These are phyloP conservation scores for Turritis glabra DNA, from an alignment of 345 rosid genomes.

Conservation along the genomic window DNA sequence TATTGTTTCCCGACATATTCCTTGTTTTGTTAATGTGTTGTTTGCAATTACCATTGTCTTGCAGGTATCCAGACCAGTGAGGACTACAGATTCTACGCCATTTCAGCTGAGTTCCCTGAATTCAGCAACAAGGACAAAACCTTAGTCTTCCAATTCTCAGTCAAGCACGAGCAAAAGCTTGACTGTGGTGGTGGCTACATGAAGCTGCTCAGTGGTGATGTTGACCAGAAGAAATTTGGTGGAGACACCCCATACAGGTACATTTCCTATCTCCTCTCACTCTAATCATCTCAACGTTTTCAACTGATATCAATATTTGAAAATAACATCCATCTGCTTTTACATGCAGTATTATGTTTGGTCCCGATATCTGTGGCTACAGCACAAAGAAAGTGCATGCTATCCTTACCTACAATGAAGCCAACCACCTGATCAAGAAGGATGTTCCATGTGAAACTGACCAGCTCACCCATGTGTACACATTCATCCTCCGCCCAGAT, in stretches of 20 bases:
- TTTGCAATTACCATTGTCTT: not conserved
- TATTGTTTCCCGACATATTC: not conserved
- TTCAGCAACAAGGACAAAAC: slow-evolving; percentile 92
- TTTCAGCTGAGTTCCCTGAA: slow-evolving; percentile 90
- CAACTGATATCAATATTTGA: not conserved
- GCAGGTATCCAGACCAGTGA: slow-evolving; percentile 97
- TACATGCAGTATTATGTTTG: slow-evolving; percentile 93
- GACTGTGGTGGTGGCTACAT: slow-evolving; percentile 99
- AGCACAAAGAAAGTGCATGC: slow-evolving; percentile 99
- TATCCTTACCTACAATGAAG: slow-evolving; percentile 75
- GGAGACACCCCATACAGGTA: slow-evolving; percentile 97
- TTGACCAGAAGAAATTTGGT: slow-evolving; percentile 96
- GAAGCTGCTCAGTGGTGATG: slow-evolving; percentile 85
- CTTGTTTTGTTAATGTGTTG: not conserved
- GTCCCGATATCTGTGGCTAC: slow-evolving; percentile 97
- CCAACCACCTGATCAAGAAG: slow-evolving; percentile 93
- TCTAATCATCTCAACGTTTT: not conserved
- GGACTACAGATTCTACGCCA: slow-evolving; percentile 96
- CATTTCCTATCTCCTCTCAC: not conserved
- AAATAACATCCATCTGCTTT: not conserved
- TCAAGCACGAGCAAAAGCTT: slow-evolving; percentile 99
- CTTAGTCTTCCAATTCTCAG: slow-evolving; percentile 92
- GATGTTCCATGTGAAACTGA: slow-evolving; percentile 99
- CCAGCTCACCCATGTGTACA: slow-evolving; percentile 93
- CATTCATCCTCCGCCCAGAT: slow-evolving; percentile 88